Base-by-base conservation (phyloP, 2,329 filamentous ascomycete genomes). In the Aureobasidium pullulans region DNA sequence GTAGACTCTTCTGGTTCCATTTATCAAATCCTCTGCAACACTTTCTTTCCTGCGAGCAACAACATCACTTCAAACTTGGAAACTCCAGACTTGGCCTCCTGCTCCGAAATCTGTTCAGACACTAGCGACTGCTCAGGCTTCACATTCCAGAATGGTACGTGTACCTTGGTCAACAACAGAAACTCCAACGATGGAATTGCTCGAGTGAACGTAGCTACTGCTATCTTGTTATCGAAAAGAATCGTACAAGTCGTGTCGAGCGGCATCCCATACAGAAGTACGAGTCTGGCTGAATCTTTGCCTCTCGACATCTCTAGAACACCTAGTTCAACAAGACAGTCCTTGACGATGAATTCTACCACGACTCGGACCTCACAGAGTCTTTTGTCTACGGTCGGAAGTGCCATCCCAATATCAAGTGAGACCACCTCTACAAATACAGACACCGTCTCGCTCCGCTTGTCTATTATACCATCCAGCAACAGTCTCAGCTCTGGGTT, bases 1-100 rank as follows among this genome's bases (percentile, higher is more conserved):
- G 52, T 66, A 15, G 68, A 69, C 60, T 49, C 57, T 28, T 59
- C 54, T 3, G 68, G 67, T 23, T 60, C 61, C 9, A 61, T 62
- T 8, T 69, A 69, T 58, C 61, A 69, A 48, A 64, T 69, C 6
- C 56, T 65, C 28, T 69, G 68, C 56, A 63, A 67, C 39, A 60
- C 62, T 7, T 64, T 60, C 8, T 68, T 65, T 32, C 67, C 64
- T 16, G 57, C 61, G 1, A 61, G 61, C 50, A 57, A 31, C 40
- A 44, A 56, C 15, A 56, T 44, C 13, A 44, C 39, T 16, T 44
- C 52, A 19, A 44, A n/a, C 29, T 28, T 44, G 16, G 11, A 8
- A 2, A 10, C 40, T 16, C n/a, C 9, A 11, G 11, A 56, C 31
- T 19, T 56, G 10, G 52, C 52, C 8, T 56, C 52, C 19, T 56